Evolutionary conservation across 495 filamentous ascomycete species (phyloP), one percentile per base, ranked within the genome.

Genomic region (Terfezia claveryi): DNA sequence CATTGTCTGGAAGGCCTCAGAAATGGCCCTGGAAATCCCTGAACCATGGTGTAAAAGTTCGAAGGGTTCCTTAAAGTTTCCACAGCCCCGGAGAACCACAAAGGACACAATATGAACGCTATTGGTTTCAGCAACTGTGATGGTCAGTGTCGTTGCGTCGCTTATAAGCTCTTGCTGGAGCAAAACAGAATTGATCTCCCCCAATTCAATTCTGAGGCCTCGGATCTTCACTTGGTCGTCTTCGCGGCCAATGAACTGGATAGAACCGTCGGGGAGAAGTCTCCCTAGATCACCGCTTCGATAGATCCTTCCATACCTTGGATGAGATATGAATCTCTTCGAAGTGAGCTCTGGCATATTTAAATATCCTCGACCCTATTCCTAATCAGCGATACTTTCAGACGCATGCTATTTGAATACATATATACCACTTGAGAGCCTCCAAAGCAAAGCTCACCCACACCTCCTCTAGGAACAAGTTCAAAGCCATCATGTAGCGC

Each of bases 391-490:
- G 10, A 44, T 50, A 52, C 67, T 58, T 7, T 32, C 27, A 32
- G 27, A 32, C 7, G 27, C 27, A 32, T 32, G 41, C 4, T 14
- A 46, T 46, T 14, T 0, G 41, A 46, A 46, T 1, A 46, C 12
- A 46, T 20, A 14, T n/a, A 5, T 57, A 71, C 80, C 37, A 88
- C 73, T 68, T 89, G 84, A 50, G 80, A 76, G 0, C 85, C 85
- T n/a, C 83, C 85, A 64, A 87, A 87, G 58, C 78, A 85, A n/a
- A 89, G 66, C 64, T 89, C 82, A 16, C 85, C 85, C 41, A 83
- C 66, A 51, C 73, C 78, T n/a, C 85, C 85, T 0, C 73, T 59
- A 0, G 82, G 82, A 8, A 83, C 64, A 2, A 78, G 37, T 4
- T 66, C 57, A 11, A 73, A 63, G 1, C 64, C 61, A 41, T 62